These are phyloP conservation scores for Arthrobotrys megalospora DNA, from an alignment of 2,329 filamentous ascomycete species.

Conservation along the genomic window DNA sequence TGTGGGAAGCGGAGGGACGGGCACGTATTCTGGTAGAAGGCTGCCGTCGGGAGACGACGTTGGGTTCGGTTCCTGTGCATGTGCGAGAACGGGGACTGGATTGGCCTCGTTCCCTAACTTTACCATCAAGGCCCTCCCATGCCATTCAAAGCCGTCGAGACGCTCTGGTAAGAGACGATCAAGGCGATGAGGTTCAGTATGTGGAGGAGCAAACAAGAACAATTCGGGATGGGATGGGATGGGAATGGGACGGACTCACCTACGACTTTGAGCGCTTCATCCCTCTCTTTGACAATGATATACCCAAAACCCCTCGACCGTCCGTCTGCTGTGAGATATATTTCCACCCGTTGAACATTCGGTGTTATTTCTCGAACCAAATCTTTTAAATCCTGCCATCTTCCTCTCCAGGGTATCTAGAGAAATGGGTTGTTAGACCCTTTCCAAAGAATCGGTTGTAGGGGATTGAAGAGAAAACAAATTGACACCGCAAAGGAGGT, in stretches of 20 bases:
- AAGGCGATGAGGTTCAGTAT: conserved; percentile 5
- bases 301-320: conserved; percentile 63
- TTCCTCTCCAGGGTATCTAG: conserved; percentile 61
- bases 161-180: conserved; percentile 42
- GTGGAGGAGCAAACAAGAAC: conserved; percentile 19
- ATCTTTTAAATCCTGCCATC: conserved; percentile 64
- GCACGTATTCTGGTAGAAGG: conserved; percentile 39
- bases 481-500: conserved; percentile 6
- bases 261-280: conserved; percentile 62
- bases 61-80: conserved; percentile 47
- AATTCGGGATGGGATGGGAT: neutral
- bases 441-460: conserved; percentile 2
- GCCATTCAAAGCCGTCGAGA: conserved; percentile 62
- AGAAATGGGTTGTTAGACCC: conserved; percentile 9
- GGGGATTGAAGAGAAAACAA: conserved; percentile 5
- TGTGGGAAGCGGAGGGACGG: conserved; percentile 43
- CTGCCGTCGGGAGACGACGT: conserved; percentile 36
- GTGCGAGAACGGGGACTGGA: conserved; percentile 59
- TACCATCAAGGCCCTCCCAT: conserved; percentile 62
- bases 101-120: conserved; percentile 62
- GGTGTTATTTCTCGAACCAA: conserved; percentile 62
- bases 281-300: conserved; percentile 62
- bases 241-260: conserved; percentile 44
- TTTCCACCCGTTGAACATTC: conserved; percentile 62
- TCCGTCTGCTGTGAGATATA: conserved; percentile 62